Evolutionary conservation across 805 yeast genomes (phyloP), one percentile per base, ranked within the genome.

Genomic region (Monosporozyma aquatica): DNA sequence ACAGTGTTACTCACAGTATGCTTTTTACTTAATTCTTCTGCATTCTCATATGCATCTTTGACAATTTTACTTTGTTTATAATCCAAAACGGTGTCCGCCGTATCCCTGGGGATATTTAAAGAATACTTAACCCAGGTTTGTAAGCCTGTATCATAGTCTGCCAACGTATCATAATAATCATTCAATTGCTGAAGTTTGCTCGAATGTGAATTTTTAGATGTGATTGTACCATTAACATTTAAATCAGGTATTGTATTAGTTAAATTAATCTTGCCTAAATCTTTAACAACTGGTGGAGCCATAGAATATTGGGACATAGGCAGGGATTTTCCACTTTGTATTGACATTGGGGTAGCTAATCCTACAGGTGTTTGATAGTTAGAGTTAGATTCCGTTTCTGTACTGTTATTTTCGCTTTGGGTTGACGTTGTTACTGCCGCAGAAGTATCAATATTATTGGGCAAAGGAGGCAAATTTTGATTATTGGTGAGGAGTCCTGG

Each of bases 41-140:
- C 82, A 52, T 79, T 78, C 29, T 75, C 78, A 56, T 79, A 80
- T 1, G 86, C 87, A 42, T 72, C 76, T 24, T 73, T 65, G 2
- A 82, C 87, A 47, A 78, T 72, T 63, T 61, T 53, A 50, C 67
- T 55, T 48, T 70, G 59, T 66, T 66, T 50, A 69, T 65, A 59
- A 55, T 76, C 55, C 41, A 47, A 59, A 44, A 50, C 44, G 45
- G 43, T 60, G 40, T 56, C 64, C 28, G 47, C 59, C 47, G 64
- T 67, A 9, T 59, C 54, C 15, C 43, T 47, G 2, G 54, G 37
- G 1, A 56, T 48, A 18, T 59, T 58, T 28, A 65, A 40, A 0
- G 69, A 58, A 41, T 57, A 59, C 22, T 54, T 47, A 10, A 78
- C 64, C 81, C 84, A 81, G 1, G 68, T 63, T 20, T 69, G 69